phyloP scores from a whole-genome alignment of 1,139 yeast genomes.

The Scheffersomyces titani region DNA sequence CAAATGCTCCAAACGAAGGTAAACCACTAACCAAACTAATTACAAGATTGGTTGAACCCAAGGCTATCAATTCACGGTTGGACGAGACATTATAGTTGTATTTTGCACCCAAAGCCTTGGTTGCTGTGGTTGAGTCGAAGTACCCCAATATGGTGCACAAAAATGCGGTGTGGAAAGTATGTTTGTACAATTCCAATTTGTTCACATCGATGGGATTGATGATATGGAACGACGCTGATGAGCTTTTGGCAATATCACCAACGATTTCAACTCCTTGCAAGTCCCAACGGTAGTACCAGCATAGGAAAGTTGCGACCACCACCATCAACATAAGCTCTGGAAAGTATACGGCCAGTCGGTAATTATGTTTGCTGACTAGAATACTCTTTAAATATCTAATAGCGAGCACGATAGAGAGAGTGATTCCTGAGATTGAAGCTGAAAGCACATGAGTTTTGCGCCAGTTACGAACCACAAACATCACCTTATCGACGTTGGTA shows the following conservation, averaged over 20 bases:
- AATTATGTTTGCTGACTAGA: slow-evolving; percentile 17
- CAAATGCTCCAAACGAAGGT: slow-evolving; percentile 39
- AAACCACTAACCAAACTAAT: slow-evolving; percentile 31
- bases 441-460: slow-evolving; percentile 22
- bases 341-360: slow-evolving; percentile 23
- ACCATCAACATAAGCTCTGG: slow-evolving; percentile 38
- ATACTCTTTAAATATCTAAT: slow-evolving; percentile 20
- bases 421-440: slow-evolving; percentile 18
- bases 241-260: slow-evolving; percentile 20
- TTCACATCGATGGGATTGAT: slow-evolving; percentile 24
- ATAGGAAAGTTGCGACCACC: slow-evolving; percentile 25
- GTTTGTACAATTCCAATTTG: slow-evolving; percentile 21
- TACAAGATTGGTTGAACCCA: slow-evolving; percentile 30
- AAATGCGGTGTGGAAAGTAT: slow-evolving; percentile 29
- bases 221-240: slow-evolving; percentile 9
- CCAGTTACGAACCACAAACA: slow-evolving; percentile 17
- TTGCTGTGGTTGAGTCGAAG: slow-evolving; percentile 36
- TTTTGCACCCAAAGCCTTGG: slow-evolving; percentile 32
- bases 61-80: slow-evolving; percentile 35
- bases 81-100: slow-evolving; percentile 33
- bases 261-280: slow-evolving; percentile 30
- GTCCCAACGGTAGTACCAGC: slow-evolving; percentile 26
- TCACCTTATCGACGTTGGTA: slow-evolving; percentile 24
- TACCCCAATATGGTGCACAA: slow-evolving; percentile 34
- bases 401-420: slow-evolving; percentile 23